A percentile compares a stretch with the other conserved stretches of the same genome.
Conservation (phyloP, 768 basidiomycete genomes). For the Tephrocybe rancida region DNA sequence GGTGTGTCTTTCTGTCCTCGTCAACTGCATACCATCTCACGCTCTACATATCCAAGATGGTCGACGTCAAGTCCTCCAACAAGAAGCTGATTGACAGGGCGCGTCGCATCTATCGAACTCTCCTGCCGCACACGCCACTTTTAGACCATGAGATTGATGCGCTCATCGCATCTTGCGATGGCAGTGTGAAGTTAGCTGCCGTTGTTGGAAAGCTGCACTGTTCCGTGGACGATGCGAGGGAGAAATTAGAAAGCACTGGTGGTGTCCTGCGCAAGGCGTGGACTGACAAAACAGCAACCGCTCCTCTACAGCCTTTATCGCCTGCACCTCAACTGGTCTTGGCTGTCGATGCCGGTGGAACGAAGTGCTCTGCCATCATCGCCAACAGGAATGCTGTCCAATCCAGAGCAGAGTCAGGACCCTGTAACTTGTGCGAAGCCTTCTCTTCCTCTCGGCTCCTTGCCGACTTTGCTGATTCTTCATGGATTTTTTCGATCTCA, state of each 20-base stretch:
- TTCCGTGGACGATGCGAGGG: conserved; percentile 17
- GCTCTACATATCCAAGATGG: conserved; percentile 26
- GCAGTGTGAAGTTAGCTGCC: conserved; percentile 33
- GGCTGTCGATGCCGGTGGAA: conserved; percentile 29
- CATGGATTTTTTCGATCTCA: neutral
- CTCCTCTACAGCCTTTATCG: neutral
- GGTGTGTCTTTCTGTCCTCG: conserved; percentile 17
- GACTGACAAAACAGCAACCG: neutral
- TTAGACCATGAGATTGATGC: conserved; percentile 29
- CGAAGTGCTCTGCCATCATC: conserved; percentile 26
- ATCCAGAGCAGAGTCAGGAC: conserved; percentile 23
- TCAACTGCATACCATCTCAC: neutral
- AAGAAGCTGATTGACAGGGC: conserved; percentile 31
- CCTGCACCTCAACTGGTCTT: conserved; percentile 16
- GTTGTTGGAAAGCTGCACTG: conserved; percentile 26
- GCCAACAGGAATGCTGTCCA: conserved; percentile 20
- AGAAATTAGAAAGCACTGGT: conserved; percentile 17
- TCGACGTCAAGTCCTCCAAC: conserved; percentile 33
- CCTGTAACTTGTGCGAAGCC: conserved; percentile 27
- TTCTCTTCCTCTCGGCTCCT: neutral
- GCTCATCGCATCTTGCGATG: conserved; percentile 28
- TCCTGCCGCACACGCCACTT: conserved; percentile 20
- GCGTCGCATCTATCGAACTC: conserved; percentile 29
- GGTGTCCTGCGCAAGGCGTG: conserved; percentile 24
- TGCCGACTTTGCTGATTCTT: neutral